Base-by-base conservation (phyloP, 495 filamentous ascomycete species). In the Mytilinidion resinicola region DNA sequence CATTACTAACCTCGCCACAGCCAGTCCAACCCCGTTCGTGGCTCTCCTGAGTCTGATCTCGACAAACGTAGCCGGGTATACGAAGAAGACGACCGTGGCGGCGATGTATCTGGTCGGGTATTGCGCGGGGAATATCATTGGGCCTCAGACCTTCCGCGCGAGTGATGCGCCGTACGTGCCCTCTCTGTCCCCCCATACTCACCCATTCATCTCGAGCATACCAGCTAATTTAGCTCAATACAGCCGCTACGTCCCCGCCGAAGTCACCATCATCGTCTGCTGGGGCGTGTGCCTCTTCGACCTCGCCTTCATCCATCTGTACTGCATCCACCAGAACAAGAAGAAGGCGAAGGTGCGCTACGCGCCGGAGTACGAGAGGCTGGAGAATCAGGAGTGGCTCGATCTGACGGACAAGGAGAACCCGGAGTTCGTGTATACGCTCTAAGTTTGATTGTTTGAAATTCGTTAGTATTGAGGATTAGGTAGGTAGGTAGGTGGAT, bases 11-110 rank as follows among this genome's bases (percentile, higher is more conserved):
- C 12, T 8, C 12, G 8, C 11, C 39, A 17, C 17, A 51, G 55
- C 81, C 8, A 74, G 70, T 51, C 76, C 85, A 1, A 84, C 81
- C 14, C 78, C 78, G 6, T 79, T 86, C 67, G 82, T 84, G 0
- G 75, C 80, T 43, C 70, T 72, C 0, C 72, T 85, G 53, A 79
- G 81, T 1, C 73, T 87, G 53, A 81, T 86, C 44, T 78, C 78
- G 0, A 81, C 78, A 19, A 88, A 89, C 59, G 80, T 88, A 7
- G 82, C 85, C 0, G 85, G 85, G 15, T 88, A 86, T 67, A 88
- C 86, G 9, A 88, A 88, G 73, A 88, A 88, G 70, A 88, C 85
- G 0, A 88, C 85, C 0, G 81, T 87, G 1, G 84, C 84, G 0
- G 85, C 84, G 0, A 67, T 90, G 51, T 87, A 85, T 57, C 69